Evolutionary conservation across 176 grass and related monocot genomes (phyloP).

Genomic region (Oryza officinalis): DNA sequence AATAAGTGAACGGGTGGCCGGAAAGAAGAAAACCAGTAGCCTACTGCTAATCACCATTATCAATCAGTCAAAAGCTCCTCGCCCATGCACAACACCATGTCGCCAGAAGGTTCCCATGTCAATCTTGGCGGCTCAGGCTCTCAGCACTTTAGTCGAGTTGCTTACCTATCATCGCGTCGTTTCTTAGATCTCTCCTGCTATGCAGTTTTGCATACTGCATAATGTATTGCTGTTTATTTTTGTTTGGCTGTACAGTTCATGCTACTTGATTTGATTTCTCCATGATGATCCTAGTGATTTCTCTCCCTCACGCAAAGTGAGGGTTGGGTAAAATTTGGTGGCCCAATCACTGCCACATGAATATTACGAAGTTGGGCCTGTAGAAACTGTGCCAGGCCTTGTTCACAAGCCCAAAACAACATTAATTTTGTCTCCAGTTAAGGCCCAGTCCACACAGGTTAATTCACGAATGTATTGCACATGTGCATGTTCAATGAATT

Average conservation of each 20-base stretch:
- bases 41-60: not conserved
- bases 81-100: not conserved
- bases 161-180: not conserved
- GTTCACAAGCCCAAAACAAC: not conserved
- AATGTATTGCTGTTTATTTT: not conserved
- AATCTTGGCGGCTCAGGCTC: conserved; percentile 4
- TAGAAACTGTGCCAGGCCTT: not conserved
- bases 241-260: not conserved
- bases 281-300: not conserved
- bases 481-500: no score
- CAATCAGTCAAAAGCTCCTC: not conserved
- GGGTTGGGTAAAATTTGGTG: not conserved
- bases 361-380: not conserved
- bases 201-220: not conserved
- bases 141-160: not conserved
- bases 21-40: not conserved
- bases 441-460: no score
- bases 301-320: not conserved
- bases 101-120: not conserved
- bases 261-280: not conserved
- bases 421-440: no score
- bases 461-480: no score
- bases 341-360: not conserved
- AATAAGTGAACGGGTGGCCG: not conserved
- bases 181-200: not conserved